Percentiles rank a stretch among this genome's conserved stretches.
phyloP scores from a whole-genome alignment of 2,329 filamentous ascomycete species.

The Penicillium sp. region DNA sequence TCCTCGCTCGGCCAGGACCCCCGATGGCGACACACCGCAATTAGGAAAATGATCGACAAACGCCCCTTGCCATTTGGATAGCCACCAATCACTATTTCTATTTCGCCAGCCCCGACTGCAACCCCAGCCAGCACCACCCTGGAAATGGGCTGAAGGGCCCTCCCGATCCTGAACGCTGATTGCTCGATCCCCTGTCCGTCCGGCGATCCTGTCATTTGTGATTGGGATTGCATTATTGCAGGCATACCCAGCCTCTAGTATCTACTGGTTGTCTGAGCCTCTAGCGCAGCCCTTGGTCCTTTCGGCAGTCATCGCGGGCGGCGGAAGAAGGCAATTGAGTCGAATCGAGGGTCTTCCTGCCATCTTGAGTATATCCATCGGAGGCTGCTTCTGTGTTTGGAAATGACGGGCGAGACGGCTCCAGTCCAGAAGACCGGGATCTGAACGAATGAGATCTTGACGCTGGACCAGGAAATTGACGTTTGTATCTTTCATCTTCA shows the following conservation, averaged over 20 bases:
- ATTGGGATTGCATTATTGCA: not conserved
- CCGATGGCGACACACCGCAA: not conserved
- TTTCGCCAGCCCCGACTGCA: constrained; percentile 7
- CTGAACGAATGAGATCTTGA: not conserved
- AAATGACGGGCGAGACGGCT: not conserved
- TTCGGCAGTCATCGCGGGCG: not conserved
- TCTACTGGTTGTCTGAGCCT: not conserved
- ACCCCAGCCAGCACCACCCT: constrained; percentile 2
- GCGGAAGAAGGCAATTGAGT: not conserved
- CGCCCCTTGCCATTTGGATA: constrained; percentile 1
- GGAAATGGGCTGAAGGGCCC: constrained; percentile 3
- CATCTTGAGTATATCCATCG: not conserved
- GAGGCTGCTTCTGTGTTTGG: not conserved
- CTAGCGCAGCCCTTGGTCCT: not conserved
- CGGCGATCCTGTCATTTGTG: constrained; percentile 5
- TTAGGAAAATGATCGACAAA: constrained; percentile 10
- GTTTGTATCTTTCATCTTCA: not conserved
- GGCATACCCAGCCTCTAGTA: not conserved
- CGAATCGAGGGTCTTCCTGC: not conserved
- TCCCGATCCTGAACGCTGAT: constrained; percentile 1
- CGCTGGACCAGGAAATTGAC: not conserved
- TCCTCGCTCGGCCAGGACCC: not conserved
- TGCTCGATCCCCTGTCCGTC: not conserved
- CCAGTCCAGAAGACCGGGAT: not conserved
- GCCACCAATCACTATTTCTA: not conserved